Base-by-base conservation (phyloP, 2,329 filamentous ascomycete genomes). In the Amylocarpus encephaloides region DNA sequence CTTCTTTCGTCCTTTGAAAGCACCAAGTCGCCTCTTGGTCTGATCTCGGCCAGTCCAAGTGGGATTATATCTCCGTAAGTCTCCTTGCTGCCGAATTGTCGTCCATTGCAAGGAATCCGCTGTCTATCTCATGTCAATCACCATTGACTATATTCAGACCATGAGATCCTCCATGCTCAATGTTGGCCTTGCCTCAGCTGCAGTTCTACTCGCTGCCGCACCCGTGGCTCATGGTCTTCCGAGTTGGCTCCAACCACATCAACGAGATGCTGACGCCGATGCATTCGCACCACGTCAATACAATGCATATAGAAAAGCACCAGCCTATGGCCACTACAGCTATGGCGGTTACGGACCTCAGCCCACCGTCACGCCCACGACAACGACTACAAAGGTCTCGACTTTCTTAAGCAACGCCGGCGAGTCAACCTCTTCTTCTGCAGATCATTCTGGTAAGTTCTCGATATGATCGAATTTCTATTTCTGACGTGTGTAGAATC, bases 301-400 rank as follows among this genome's bases (percentile, higher is more conserved):
- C 43, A 54, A 38, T 18, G 56, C 58, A 13, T 64, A 64, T 49
- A 53, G 54, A 10, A 36, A 30, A 7, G 43, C 38, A 42, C 50
- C 49, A 15, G 35, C 35, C 10, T 54, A 57, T 45, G 60, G 55
- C 9, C 51, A 49, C n/a, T 65, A 65, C 48, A 57, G 53, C 7
- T 61, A 59, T 44, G 52, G 49, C 33, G 59, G 57, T 11, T 56
- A 59, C 50, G 62, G 62, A 19, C 62, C 62, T 44, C 51, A 52
- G 30, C 62, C 62, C 26, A 64, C 61, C 16, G 35, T 58, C 26
- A 36, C 49, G 13, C 50, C 44, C 18, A 48, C 36, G 9, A 13
- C 19, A 6, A 42, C 38, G 18, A 33, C 46, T 30, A 10, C n/a
- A 36, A 18, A 18, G 9, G 13, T 33, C 43, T 36, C 43, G 16